phyloP scores from a whole-genome alignment of 441 rosid genomes.

The Croton setiger region DNA sequence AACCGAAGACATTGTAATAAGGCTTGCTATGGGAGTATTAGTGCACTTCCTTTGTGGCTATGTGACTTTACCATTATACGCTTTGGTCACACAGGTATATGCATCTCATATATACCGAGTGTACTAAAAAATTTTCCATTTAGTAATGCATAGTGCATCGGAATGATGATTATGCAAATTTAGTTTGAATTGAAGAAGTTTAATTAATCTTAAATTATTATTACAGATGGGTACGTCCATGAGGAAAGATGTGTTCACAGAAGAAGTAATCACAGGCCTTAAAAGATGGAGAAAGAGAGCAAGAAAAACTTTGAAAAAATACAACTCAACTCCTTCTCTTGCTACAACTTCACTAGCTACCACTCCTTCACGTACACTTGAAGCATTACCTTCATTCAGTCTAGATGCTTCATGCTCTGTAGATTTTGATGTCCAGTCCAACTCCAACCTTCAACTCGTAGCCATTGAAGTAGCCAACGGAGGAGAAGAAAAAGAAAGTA shows the following conservation, averaged over 20 bases:
- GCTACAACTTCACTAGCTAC: slow-evolving; percentile 14
- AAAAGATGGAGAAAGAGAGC: slow-evolving; percentile 62
- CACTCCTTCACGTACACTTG: slow-evolving; percentile 14
- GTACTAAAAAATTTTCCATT: no score
- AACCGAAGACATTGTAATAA: slow-evolving; percentile 48
- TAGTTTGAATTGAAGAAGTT: not conserved
- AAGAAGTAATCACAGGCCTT: slow-evolving; percentile 47
- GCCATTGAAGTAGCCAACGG: slow-evolving; percentile 14
- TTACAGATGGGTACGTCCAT: slow-evolving; percentile 73
- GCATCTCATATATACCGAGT: no score
- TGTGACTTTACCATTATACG: slow-evolving; percentile 83
- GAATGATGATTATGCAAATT: no score
- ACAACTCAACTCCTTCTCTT: slow-evolving; percentile 9
- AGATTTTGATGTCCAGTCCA: not conserved
- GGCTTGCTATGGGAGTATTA: slow-evolving; percentile 45
- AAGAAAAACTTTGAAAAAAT: slow-evolving; percentile 31
- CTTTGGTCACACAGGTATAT: slow-evolving; percentile 81
- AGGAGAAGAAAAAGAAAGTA: not conserved
- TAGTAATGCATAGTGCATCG: no score
- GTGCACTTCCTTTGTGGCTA: slow-evolving; percentile 80
- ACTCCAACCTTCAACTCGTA: slow-evolving; percentile 12
- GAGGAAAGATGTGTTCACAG: slow-evolving; percentile 57
- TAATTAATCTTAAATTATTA: not conserved
- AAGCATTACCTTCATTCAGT: slow-evolving; percentile 35
- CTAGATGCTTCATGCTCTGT: slow-evolving; percentile 20